A percentile compares a stretch with the other conserved stretches of the same genome.
Conservation (phyloP, 2,329 filamentous ascomycete genomes). For the Apiospora arundinis region DNA sequence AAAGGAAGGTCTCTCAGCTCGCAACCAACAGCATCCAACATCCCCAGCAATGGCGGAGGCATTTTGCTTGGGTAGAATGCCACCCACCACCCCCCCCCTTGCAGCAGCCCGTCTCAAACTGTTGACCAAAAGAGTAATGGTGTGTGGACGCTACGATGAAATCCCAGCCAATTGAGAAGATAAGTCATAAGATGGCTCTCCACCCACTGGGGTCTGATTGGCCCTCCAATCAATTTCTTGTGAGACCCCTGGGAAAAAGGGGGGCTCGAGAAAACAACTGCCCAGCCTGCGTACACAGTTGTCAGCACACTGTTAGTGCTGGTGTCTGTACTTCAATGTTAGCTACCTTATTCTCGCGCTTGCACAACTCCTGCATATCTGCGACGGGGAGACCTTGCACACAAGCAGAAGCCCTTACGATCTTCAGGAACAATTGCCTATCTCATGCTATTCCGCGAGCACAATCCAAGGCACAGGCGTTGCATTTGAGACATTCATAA, state of each 20-base stretch:
- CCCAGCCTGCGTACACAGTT: not conserved
- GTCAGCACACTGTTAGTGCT: not conserved
- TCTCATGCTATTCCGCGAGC: not conserved
- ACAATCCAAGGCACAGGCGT: slow-evolving; percentile 16
- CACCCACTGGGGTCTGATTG: not conserved
- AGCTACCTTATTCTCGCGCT: not conserved
- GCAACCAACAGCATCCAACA: too few species aligned
- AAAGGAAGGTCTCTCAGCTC: too few species aligned
- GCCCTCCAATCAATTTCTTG: not conserved
- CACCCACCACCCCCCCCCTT: not conserved
- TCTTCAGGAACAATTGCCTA: slow-evolving; percentile 13
- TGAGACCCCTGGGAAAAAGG: slow-evolving; percentile 15
- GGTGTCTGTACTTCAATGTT: not conserved
- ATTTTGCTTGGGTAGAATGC: not conserved
- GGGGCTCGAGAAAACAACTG: not conserved
- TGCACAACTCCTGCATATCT: slow-evolving; percentile 14
- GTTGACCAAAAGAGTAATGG: too few species aligned
- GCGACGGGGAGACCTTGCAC: slow-evolving; percentile 6
- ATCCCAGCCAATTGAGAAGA: not conserved
- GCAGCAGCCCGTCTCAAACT: not conserved
- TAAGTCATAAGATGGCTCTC: not conserved
- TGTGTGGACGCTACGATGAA: not conserved
- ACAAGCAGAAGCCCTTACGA: not conserved
- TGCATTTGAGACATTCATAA: slow-evolving; percentile 18
- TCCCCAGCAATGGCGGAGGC: not conserved